Evolutionary conservation across 257 asterid species (phyloP).

Genomic region (Osmanthus fragrans): DNA sequence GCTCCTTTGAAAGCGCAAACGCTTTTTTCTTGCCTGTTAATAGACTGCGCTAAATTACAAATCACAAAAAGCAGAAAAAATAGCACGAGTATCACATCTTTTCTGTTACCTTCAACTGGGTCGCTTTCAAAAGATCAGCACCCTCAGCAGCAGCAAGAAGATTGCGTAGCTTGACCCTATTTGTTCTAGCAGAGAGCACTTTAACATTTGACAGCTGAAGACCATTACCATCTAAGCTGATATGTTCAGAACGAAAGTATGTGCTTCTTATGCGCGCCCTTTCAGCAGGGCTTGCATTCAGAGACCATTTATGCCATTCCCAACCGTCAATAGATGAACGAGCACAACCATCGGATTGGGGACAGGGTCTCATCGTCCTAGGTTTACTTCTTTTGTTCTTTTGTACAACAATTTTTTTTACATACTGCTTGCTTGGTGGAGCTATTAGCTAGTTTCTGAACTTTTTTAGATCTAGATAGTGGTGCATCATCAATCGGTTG

Average conservation of each 20-base stretch:
- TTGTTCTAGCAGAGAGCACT: constrained; percentile 95
- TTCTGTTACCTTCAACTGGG: constrained; percentile 82
- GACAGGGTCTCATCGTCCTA: constrained; percentile 43
- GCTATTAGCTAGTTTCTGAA: constrained; percentile 49
- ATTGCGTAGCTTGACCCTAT: constrained; percentile 87
- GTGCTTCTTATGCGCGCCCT: constrained; percentile 74
- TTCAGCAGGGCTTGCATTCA: constrained; percentile 73
- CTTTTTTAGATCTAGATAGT: constrained; percentile 45
- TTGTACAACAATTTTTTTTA: constrained; percentile 30
- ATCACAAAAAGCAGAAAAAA: constrained; percentile 16
- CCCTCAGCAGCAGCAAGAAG: constrained; percentile 99
- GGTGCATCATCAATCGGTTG: constrained; percentile 44
- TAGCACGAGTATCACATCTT: constrained; percentile 17
- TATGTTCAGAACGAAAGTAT: constrained; percentile 37
- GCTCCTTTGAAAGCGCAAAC: constrained; percentile 87
- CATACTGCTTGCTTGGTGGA: constrained; percentile 42
- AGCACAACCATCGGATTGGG: constrained; percentile 90
- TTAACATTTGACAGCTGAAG: constrained; percentile 58
- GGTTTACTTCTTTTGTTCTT: constrained; percentile 44
- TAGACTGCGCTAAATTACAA: constrained; percentile 16
- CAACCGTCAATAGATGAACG: constrained; percentile 86
- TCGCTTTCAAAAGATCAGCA: constrained; percentile 92
- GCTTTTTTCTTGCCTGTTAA: constrained; percentile 89
- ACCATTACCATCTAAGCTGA: constrained; percentile 44
- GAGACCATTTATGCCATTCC: constrained; percentile 98